Base-by-base conservation (phyloP, 78 protist genomes). In the Planoprotostelium fungivorum region DNA sequence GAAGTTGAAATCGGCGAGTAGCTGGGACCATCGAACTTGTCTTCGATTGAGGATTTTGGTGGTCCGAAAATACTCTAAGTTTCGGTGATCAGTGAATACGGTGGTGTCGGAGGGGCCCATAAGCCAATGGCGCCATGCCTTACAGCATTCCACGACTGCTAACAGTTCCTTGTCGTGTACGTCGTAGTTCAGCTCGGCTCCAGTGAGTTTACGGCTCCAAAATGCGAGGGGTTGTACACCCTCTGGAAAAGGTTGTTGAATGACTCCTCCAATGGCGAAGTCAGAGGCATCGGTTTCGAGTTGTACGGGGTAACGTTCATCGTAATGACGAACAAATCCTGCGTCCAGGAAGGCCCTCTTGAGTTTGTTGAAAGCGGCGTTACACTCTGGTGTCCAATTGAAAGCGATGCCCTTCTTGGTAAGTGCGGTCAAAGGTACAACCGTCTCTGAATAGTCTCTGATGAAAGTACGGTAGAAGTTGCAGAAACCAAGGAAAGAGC, bases 191-290 rank as follows among this genome's bases (percentile, higher is more conserved):
- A 0, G 38, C 37, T 92, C 94, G 9, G 91, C 89, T 9, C n/a
- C 38, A 0, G 10, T 34, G 35, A 92, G 36, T 37, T 85, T 85
- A 1, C 88, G 36, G 28, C 89, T 84, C 83, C 38, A 85, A 38
- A 38, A 92, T 29, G 88, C 89, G 10, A 92, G 63, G 16, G 84
- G 85, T 29, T 25, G 38, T 83, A 29, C 83, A 29, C 37, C 90
- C 0, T 35, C 37, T 37, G 34, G 37, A 28, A 51, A 86, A 31
- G 63, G 63, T 35, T 92, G 94, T 28, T n/a, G 28, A 9, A 92
- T 23, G 1, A 89, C 91, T 35, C 84, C 94, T 31, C 94, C 94
- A 28, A 92, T 31, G n/a, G 87, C 90, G 5, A 34, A 39, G 85
- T 91, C 86, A 0, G 89, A 85, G 0, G 93, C 93, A 38, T 91